These are phyloP conservation scores for Auricularia cornea DNA, from an alignment of 768 basidiomycete species.

Conservation along the genomic window DNA sequence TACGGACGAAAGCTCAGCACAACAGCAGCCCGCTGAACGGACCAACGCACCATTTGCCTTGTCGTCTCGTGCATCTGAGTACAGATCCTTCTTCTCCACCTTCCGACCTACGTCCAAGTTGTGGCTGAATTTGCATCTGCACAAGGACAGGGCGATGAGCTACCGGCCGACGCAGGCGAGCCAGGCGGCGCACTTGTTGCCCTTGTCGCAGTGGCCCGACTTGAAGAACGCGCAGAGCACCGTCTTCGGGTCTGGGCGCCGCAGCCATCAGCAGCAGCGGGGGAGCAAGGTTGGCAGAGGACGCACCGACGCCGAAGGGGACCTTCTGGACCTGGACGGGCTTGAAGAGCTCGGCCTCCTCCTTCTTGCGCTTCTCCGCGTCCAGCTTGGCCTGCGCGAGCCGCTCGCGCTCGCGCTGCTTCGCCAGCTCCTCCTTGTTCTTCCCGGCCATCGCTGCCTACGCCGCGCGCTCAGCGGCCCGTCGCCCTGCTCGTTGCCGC, in stretches of 20 bases:
- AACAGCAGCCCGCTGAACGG: neutral
- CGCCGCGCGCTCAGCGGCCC: neutral
- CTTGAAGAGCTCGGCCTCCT: slow-evolving; percentile 76
- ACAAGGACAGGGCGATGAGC: neutral
- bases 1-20: slow-evolving; percentile 1
- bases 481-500: neutral
- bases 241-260: slow-evolving; percentile 95
- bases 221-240: slow-evolving; percentile 89
- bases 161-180: too few relatives aligned
- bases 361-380: slow-evolving; percentile 76
- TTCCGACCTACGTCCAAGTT: slow-evolving; percentile 83
- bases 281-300: neutral
- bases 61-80: slow-evolving; percentile 80
- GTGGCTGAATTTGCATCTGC: slow-evolving; percentile 91
- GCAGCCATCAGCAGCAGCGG: neutral
- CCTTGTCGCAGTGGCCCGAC: slow-evolving; percentile 89
- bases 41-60: slow-evolving; percentile 54
- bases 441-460: slow-evolving; percentile 60
- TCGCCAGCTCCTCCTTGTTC: slow-evolving; percentile 67
- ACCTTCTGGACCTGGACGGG: slow-evolving; percentile 78
- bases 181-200: slow-evolving; percentile 39
- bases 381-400: slow-evolving; percentile 67
- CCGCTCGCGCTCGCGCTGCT: slow-evolving; percentile 77
- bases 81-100: slow-evolving; percentile 92
- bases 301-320: slow-evolving; percentile 71